These are phyloP conservation scores for Tolypocladium ovalisporum DNA, from an alignment of 2,329 filamentous ascomycete genomes.

Conservation along the genomic window DNA sequence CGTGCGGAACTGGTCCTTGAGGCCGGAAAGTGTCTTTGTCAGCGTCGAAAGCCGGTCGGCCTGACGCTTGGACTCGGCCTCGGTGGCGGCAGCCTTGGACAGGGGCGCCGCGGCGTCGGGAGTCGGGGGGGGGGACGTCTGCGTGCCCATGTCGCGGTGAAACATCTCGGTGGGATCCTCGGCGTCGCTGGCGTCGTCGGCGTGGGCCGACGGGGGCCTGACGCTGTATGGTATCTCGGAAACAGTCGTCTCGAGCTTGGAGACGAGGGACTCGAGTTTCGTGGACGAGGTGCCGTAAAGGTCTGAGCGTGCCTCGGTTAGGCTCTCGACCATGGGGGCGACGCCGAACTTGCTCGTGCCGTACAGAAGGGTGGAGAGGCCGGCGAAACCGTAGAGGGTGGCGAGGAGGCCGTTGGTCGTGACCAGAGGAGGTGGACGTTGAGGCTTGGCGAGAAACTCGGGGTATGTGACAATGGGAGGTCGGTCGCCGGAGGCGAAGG, in stretches of 20 bases:
- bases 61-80: conserved; percentile 26
- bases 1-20: conserved; percentile 31
- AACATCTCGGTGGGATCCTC: conserved; percentile 68
- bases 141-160: conserved; percentile 69
- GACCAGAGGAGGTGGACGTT: conserved; percentile 48
- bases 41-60: conserved; percentile 30
- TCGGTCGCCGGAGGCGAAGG: conserved; percentile 25
- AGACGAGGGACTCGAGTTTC: conserved; percentile 34
- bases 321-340: conserved; percentile 45
- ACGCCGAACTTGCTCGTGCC: conserved; percentile 60
- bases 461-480: conserved; percentile 59
- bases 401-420: conserved; percentile 48
- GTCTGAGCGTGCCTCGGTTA: conserved; percentile 41
- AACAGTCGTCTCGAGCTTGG: conserved; percentile 44
- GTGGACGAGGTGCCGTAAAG: conserved; percentile 36
- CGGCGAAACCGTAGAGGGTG: conserved; percentile 46
- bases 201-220: conserved; percentile 8
- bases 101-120: conserved; percentile 1
- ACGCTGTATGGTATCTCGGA: conserved; percentile 43
- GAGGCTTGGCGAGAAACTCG: conserved; percentile 52
- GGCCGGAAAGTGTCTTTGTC: conserved; percentile 26
- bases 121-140: conserved; percentile 43
- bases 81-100: not conserved
- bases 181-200: conserved; percentile 31
- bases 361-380: conserved; percentile 54